phyloP scores from a whole-genome alignment of 1,284 basidiomycete genomes.

The Apiotrichum sp. region DNA sequence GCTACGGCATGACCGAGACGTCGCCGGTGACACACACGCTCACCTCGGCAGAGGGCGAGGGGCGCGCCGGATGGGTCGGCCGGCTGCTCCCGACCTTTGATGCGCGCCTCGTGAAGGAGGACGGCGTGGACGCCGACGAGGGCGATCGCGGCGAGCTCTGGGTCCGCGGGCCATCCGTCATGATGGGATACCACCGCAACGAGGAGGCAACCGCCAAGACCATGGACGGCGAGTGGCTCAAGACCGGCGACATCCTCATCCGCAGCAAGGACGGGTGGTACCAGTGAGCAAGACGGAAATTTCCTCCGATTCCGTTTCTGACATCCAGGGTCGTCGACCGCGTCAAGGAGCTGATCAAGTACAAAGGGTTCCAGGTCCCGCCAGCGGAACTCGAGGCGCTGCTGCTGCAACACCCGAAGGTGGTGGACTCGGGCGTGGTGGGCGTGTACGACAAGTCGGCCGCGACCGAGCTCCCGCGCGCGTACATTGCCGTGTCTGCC shows the following conservation, averaged over 20 bases:
- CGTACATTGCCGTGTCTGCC: slow-evolving; percentile 10
- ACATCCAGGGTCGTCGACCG: slow-evolving; percentile 37
- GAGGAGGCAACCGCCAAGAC: slow-evolving; percentile 58
- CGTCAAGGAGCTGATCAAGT: slow-evolving; percentile 77
- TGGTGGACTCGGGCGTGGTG: slow-evolving; percentile 66
- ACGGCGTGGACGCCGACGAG: slow-evolving; percentile 47
- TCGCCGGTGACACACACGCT: slow-evolving; percentile 36
- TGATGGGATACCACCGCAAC: slow-evolving; percentile 69
- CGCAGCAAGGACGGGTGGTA: slow-evolving; percentile 57
- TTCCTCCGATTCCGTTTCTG: slow-evolving; percentile 15
- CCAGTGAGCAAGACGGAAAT: slow-evolving; percentile 66
- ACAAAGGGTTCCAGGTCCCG: slow-evolving; percentile 60
- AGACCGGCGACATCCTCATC: slow-evolving; percentile 70
- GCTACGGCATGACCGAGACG: slow-evolving; percentile 50
- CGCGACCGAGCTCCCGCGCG: slow-evolving; percentile 52
- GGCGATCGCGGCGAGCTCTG: slow-evolving; percentile 72
- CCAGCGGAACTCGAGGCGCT: slow-evolving; percentile 75
- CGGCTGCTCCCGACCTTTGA: slow-evolving; percentile 69
- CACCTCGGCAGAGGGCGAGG: slow-evolving; percentile 27
- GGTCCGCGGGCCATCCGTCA: slow-evolving; percentile 67
- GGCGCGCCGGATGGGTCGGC: slow-evolving; percentile 60
- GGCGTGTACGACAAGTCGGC: slow-evolving; percentile 58
- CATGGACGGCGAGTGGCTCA: slow-evolving; percentile 71
- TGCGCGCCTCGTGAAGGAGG: slow-evolving; percentile 58
- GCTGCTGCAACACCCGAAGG: slow-evolving; percentile 62